Evolutionary conservation across 2,329 filamentous ascomycete species (phyloP).

Genomic region (Diplodia intermedia): DNA sequence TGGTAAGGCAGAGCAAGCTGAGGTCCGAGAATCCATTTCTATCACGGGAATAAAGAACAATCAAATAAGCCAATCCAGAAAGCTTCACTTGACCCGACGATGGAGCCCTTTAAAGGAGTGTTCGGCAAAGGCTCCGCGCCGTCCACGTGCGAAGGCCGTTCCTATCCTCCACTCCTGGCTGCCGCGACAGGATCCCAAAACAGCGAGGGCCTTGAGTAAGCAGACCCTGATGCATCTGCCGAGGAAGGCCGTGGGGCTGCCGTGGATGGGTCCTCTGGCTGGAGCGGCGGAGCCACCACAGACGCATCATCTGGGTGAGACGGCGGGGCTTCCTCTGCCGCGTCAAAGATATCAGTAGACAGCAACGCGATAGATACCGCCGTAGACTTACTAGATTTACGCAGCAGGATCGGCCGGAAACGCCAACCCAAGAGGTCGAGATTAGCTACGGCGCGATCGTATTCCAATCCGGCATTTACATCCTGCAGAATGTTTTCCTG

Average conservation of each 20-base stretch:
- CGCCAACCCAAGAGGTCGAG: not conserved
- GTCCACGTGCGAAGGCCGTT: not conserved
- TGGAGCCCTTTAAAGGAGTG: too few species aligned
- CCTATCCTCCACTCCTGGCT: slow-evolving; percentile 7
- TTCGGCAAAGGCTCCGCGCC: too few species aligned
- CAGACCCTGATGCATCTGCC: not conserved
- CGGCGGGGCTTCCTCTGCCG: not conserved
- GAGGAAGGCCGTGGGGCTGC: not conserved
- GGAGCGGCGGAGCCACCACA: not conserved
- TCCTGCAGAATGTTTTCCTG: not conserved
- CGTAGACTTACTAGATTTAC: not conserved
- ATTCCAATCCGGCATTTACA: not conserved
- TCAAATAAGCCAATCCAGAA: not conserved
- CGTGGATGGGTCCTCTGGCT: not conserved
- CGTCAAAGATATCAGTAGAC: not conserved
- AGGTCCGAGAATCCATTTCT: not conserved
- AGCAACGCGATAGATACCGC: not conserved
- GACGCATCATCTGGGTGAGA: not conserved
- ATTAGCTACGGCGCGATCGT: not conserved
- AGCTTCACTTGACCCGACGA: too few species aligned
- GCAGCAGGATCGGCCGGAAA: not conserved
- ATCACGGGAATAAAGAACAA: not conserved
- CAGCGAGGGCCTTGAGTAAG: not conserved
- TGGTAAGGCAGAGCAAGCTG: not conserved
- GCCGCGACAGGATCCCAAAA: slow-evolving; percentile 12